phyloP scores from a whole-genome alignment of 345 rosid species.

The Acer campestre region DNA sequence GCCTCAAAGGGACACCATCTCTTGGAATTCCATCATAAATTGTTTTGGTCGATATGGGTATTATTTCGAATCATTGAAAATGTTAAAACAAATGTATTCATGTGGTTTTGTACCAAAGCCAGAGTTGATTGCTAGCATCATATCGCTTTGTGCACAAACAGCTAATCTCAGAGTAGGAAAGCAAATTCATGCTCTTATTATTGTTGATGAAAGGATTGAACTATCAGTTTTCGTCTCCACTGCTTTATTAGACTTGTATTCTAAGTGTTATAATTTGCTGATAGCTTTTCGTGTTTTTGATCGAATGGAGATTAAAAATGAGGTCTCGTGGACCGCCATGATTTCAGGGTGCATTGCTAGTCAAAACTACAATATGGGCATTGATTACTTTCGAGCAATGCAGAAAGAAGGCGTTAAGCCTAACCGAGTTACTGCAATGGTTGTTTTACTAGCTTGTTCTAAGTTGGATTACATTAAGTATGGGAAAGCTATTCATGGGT shows the following conservation, averaged over 20 bases:
- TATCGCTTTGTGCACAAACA: constrained; percentile 37
- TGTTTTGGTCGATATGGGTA: constrained; percentile 40
- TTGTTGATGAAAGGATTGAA: constrained; percentile 40
- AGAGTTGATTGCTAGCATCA: constrained; percentile 48
- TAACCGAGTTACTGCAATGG: constrained; percentile 44
- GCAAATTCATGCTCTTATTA: constrained; percentile 49
- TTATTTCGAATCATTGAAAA: constrained; percentile 26
- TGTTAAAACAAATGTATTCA: constrained; percentile 40
- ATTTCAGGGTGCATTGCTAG: constrained; percentile 52
- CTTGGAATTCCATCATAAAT: constrained; percentile 47
- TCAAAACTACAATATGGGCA: constrained; percentile 28
- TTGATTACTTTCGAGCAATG: constrained; percentile 50
- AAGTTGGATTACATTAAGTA: constrained; percentile 28
- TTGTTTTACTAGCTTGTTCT: constrained; percentile 42
- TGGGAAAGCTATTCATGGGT: constrained; percentile 58
- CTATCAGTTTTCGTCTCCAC: constrained; percentile 42
- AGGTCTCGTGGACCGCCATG: constrained; percentile 60
- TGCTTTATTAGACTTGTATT: constrained; percentile 53
- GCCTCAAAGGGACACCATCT: constrained; percentile 43
- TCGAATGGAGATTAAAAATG: constrained; percentile 43
- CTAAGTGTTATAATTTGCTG: constrained; percentile 33
- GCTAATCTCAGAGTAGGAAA: constrained; percentile 32
- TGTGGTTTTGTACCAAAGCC: constrained; percentile 46
- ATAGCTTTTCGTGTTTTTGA: constrained; percentile 43
- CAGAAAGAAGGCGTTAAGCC: constrained; percentile 46